Conservation (phyloP, 2,329 filamentous ascomycete species). For the Cephalotrichum gorgonifer region DNA sequence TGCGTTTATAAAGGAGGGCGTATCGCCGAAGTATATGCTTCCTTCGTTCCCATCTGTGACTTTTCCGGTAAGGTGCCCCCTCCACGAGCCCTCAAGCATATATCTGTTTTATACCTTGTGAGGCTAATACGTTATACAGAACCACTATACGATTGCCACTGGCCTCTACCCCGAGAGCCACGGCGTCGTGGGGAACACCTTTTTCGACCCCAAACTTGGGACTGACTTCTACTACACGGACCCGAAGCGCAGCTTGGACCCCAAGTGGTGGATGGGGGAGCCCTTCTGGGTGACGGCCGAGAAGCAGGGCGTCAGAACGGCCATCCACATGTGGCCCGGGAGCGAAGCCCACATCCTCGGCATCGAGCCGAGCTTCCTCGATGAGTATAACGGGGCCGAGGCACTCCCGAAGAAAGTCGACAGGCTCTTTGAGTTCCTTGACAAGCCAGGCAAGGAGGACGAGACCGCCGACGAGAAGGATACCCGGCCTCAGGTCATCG, state of each 20-base stretch:
- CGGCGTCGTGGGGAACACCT: constrained; percentile 86
- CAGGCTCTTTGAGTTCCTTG: constrained; percentile 72
- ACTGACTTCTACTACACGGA: constrained; percentile 86
- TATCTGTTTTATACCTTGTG: neutral
- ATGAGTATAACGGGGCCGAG: constrained; percentile 76
- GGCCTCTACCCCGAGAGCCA: constrained; percentile 89
- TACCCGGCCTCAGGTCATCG: constrained; percentile 78
- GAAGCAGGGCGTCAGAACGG: constrained; percentile 63
- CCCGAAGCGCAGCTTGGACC: constrained; percentile 61
- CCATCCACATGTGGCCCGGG: constrained; percentile 98
- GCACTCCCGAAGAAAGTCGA: constrained; percentile 63
- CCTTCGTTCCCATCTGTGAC: constrained; percentile 95
- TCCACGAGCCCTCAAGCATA: neutral
- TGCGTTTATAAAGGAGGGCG: constrained; percentile 67
- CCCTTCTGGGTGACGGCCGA: constrained; percentile 93
- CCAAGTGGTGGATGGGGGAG: constrained; percentile 92
- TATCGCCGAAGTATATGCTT: constrained; percentile 85
- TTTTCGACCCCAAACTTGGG: constrained; percentile 72
- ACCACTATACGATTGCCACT: constrained; percentile 89
- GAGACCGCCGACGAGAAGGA: constrained; percentile 28
- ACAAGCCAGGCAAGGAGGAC: constrained; percentile 64
- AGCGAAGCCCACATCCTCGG: constrained; percentile 75
- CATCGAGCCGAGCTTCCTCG: constrained; percentile 69
- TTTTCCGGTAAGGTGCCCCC: constrained; percentile 46
- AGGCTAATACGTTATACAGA: constrained; percentile 19